Evolutionary conservation across 805 yeast species (phyloP).

Genomic region (Myxozyma vanderwaltii): DNA sequence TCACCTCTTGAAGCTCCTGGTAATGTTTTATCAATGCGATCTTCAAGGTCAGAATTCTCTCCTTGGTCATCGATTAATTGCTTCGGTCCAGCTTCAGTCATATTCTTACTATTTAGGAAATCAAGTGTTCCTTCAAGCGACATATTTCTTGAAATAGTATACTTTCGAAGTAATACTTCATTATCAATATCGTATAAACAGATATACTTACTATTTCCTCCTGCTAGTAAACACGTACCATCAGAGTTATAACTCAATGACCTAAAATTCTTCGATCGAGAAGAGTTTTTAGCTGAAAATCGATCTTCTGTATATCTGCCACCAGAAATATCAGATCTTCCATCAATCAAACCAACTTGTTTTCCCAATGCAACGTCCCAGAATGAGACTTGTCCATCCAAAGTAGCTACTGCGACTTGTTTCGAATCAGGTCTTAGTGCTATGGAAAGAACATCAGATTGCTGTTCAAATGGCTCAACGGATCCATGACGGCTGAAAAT

Average conservation of each 20-base stretch:
- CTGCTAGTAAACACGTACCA: conserved; percentile 85
- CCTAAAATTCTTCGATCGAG: conserved; percentile 81
- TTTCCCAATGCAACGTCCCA: conserved; percentile 82
- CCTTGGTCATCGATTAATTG: conserved; percentile 83
- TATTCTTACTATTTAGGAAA: conserved; percentile 71
- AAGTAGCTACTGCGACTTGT: conserved; percentile 80
- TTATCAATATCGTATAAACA: conserved; percentile 89
- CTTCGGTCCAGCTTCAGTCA: conserved; percentile 86
- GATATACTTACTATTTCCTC: conserved; percentile 87
- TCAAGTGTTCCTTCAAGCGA: conserved; percentile 84
- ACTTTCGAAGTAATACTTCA: conserved; percentile 80
- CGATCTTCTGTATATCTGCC: conserved; percentile 85
- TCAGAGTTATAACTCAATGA: conserved; percentile 84
- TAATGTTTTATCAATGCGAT: conserved; percentile 67
- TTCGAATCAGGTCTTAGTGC: conserved; percentile 93
- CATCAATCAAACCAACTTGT: conserved; percentile 82
- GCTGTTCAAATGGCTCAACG: conserved; percentile 87
- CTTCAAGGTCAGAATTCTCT: conserved; percentile 82
- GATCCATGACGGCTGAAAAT: conserved; percentile 83
- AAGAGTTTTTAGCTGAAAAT: conserved; percentile 76
- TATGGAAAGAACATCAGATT: conserved; percentile 78
- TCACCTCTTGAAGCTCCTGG: conserved; percentile 91
- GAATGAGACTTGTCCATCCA: conserved; percentile 82
- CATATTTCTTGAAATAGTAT: conserved; percentile 87
- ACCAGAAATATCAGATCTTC: conserved; percentile 78